Evolutionary conservation across 768 basidiomycete genomes (phyloP).

Genomic region (Naganishia vishniacii): DNA sequence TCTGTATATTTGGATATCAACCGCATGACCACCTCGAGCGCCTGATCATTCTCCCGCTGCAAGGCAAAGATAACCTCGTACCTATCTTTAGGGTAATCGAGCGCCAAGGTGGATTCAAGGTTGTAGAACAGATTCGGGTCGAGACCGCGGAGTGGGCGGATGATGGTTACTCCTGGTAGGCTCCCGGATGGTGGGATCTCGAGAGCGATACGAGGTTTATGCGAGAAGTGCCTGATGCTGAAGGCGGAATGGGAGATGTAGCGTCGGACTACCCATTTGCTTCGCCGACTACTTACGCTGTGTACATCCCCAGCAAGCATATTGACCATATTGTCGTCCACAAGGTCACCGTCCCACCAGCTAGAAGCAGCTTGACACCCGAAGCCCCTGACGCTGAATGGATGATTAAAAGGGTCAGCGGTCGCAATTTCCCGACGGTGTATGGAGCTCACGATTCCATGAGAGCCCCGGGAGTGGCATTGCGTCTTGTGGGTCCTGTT

Average conservation of each 20-base stretch:
- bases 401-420: no score
- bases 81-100: constrained; percentile 69
- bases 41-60: constrained; percentile 81
- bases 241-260: constrained; percentile 16
- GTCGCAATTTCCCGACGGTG: not conserved
- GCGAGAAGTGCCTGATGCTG: constrained; percentile 72
- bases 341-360: constrained; percentile 35
- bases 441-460: constrained; percentile 21
- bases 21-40: constrained; percentile 72
- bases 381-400: constrained; percentile 16
- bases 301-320: constrained; percentile 61
- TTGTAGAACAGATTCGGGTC: constrained; percentile 96
- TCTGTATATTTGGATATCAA: constrained; percentile 71
- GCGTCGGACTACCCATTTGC: not conserved
- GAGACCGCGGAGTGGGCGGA: constrained; percentile 88
- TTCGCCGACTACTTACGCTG: constrained; percentile 53
- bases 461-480: not conserved
- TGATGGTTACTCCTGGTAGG: constrained; percentile 83
- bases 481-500: not conserved
- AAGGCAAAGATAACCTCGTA: constrained; percentile 88
- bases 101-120: constrained; percentile 82
- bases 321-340: constrained; percentile 67
- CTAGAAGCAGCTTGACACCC: constrained; percentile 33
- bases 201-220: constrained; percentile 59
- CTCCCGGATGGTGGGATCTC: constrained; percentile 50